These are phyloP conservation scores for Paraglomus brasilianum DNA, from an alignment of 192 early-diverging fungal species.

Conservation along the genomic window DNA sequence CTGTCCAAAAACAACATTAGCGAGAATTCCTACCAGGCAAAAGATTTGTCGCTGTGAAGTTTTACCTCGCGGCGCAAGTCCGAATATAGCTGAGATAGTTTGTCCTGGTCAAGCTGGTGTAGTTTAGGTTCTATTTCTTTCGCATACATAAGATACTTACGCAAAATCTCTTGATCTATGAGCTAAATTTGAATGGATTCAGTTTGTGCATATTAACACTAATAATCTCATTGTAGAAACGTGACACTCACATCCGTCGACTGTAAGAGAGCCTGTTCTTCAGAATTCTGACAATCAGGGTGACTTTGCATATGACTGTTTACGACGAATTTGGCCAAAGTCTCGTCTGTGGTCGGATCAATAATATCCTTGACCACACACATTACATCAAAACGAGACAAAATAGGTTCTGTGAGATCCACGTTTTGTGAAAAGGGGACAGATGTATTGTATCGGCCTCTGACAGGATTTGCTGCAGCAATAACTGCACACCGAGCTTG, in stretches of 20 bases:
- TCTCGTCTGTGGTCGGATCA: conserved; percentile 87
- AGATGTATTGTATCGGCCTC: conserved; percentile 84
- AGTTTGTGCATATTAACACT: no score
- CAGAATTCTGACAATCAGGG: conserved; percentile 57
- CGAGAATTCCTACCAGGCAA: neutral
- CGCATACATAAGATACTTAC: conserved; percentile 89
- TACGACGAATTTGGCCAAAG: conserved; percentile 91
- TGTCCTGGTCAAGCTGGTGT: conserved; percentile 83
- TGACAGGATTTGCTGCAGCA: conserved; percentile 82
- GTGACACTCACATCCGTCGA: no score
- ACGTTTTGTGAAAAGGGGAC: conserved; percentile 96
- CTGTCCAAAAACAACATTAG: conserved; percentile 2
- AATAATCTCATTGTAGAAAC: no score
- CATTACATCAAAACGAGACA: conserved; percentile 97
- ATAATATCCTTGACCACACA: conserved; percentile 94
- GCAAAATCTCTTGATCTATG: conserved; percentile 76
- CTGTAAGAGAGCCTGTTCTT: conserved; percentile 26
- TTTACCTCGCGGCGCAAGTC: conserved; percentile 87
- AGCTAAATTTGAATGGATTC: conserved; percentile 46
- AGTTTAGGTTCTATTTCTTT: conserved; percentile 77
- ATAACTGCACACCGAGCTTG: conserved; percentile 81
- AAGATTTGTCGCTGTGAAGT: conserved; percentile 32
- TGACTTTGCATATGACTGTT: conserved; percentile 91
- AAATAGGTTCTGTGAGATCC: conserved; percentile 96
- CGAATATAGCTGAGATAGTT: conserved; percentile 85